Evolutionary conservation across 345 rosid species (phyloP).

Genomic region (Melaleuca alternifolia): DNA sequence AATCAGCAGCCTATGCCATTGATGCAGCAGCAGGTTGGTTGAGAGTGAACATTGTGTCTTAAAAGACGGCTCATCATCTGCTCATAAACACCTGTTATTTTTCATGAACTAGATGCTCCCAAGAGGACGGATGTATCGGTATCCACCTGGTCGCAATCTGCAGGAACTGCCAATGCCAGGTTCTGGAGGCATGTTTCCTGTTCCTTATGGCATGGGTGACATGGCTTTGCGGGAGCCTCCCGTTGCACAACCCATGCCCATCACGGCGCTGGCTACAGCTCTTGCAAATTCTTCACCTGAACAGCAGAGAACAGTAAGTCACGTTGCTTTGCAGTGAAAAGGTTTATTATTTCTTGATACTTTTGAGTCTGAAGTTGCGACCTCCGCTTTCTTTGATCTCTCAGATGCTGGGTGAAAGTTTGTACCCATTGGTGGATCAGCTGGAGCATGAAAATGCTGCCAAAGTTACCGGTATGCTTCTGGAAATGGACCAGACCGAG

Average conservation of each 20-base stretch:
- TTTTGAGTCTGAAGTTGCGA: background rate
- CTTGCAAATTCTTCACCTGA: slow-evolving; percentile 66
- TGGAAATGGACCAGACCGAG: slow-evolving; percentile 87
- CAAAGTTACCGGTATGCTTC: slow-evolving; percentile 77
- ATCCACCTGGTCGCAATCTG: slow-evolving; percentile 51
- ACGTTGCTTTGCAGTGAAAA: background rate
- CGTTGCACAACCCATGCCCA: slow-evolving; percentile 38
- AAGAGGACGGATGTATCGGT: slow-evolving; percentile 60
- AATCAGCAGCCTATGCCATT: slow-evolving; percentile 49
- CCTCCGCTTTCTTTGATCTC: background rate
- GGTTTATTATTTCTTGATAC: background rate
- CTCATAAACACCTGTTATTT: background rate
- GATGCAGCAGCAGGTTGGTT: slow-evolving; percentile 51
- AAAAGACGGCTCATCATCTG: background rate
- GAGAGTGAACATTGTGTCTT: background rate
- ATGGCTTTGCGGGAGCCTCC: slow-evolving; percentile 43
- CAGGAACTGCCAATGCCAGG: slow-evolving; percentile 45
- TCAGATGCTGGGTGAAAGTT: slow-evolving; percentile 69
- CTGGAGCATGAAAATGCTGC: slow-evolving; percentile 61
- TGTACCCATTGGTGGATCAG: slow-evolving; percentile 65
- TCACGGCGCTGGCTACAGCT: slow-evolving; percentile 52
- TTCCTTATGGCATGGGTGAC: slow-evolving; percentile 48
- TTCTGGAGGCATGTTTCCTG: slow-evolving; percentile 48
- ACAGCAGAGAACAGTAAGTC: slow-evolving; percentile 59
- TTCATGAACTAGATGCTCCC: slow-evolving; percentile 43